Evolutionary conservation across 306 rosid species (phyloP), one percentile per base, ranked within the genome.

Genomic region (Acacia confusa): DNA sequence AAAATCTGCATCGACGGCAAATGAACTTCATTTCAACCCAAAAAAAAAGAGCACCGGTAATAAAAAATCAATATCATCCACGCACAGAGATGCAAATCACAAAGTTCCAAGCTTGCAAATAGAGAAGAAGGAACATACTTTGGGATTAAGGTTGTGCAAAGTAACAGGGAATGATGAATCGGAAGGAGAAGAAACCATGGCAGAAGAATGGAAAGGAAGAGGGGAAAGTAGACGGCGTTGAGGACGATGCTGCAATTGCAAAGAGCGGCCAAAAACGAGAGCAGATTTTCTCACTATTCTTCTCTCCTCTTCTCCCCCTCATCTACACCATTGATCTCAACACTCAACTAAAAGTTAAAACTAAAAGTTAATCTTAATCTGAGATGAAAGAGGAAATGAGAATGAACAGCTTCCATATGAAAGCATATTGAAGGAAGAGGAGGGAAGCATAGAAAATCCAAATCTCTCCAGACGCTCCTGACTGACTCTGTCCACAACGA

Each of bases 81-180:
- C 7, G 25, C 43, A 9, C 78, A 69, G 58, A 80, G 28, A 40
- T 32, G 8, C 57, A 78, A 76, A 34, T 28, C 70, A 52, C 32
- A 7, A n/a, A 55, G 63, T n/a, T 55, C 28, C 63, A 9, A 20
- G 63, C 63, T n/a, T 28, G 12, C 13, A n/a, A n/a, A 27, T 55
- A 55, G 25, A 53, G 60, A 53, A n/a, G n/a, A n/a, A n/a, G n/a
- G 45, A 13, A 6, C 6, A 67, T 43, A 93, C 97, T 96, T 95
- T 91, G 70, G 92, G 96, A 75, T 92, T 95, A 82, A 95, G 84
- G 82, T 87, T 93, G 3, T n/a, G 82, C 38, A 72, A n/a, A 28
- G 91, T 79, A 12, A 90, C 84, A 16, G 95, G 90, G 45, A 78
- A 80, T 66, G 86, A 55, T 2, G 88, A 81, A 78, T 77, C 43